Evolutionary conservation across 805 yeast genomes (phyloP).

Genomic region (Candida suzukii): DNA sequence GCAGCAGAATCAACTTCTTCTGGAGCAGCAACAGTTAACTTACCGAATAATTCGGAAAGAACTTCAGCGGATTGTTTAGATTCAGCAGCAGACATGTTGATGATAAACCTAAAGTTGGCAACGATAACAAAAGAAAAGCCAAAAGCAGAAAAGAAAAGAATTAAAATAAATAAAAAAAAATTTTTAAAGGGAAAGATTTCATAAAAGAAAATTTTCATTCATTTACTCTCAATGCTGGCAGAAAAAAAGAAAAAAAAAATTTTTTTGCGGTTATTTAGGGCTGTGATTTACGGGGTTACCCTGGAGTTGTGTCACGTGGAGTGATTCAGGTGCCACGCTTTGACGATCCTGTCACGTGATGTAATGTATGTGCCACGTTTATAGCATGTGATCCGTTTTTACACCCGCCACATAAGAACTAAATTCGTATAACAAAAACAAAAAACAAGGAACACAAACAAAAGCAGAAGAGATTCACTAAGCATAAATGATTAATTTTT

Average conservation of each 20-base stretch:
- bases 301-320: no score
- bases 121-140: slow-evolving; percentile 2
- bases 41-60: slow-evolving; percentile 87
- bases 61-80: slow-evolving; percentile 66
- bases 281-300: neutral
- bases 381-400: no score
- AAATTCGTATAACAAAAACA: no score
- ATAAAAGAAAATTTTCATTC: neutral
- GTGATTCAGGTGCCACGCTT: no score
- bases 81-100: slow-evolving; percentile 32
- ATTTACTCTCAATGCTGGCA: neutral
- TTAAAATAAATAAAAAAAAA: slow-evolving; percentile 6
- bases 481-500: no score
- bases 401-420: no score
- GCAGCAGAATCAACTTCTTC: slow-evolving; percentile 85
- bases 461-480: no score
- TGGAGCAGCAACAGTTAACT: slow-evolving; percentile 80
- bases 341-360: no score
- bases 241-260: neutral
- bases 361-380: no score
- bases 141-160: slow-evolving; percentile 5
- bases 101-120: slow-evolving; percentile 1
- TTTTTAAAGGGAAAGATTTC: neutral
- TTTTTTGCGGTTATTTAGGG: neutral
- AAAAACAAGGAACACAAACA: no score